Evolutionary conservation across 306 rosid species (phyloP).

Genomic region (Cucurbita ficifolia): DNA sequence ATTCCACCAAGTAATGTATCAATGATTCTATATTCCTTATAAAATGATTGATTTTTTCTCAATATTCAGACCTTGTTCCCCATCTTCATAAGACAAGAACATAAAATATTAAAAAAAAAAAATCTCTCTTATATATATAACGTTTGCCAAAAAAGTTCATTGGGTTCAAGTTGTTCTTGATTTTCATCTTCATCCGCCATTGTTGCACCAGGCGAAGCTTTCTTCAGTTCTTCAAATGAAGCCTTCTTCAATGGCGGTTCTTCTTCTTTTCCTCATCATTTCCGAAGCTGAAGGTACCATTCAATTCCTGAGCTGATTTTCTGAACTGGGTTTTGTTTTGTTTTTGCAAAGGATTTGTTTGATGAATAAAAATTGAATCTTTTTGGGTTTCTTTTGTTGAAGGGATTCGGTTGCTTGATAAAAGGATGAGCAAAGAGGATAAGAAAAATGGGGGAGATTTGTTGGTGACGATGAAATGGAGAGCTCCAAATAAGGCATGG

Average conservation of each 20-base stretch:
- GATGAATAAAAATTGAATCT: neutral
- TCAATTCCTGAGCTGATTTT: neutral
- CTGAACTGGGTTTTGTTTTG: neutral
- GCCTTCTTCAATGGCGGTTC: neutral
- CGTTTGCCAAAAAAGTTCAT: neutral
- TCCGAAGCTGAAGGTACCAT: constrained; percentile 1
- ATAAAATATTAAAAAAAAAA: too few relatives aligned
- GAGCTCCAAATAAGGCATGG: constrained; percentile 14
- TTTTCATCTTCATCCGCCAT: neutral
- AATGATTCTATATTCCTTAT: neutral
- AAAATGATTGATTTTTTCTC: too few relatives aligned
- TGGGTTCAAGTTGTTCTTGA: neutral
- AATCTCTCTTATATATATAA: neutral
- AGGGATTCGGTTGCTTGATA: constrained; percentile 6
- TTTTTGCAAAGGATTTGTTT: neutral
- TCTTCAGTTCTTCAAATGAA: neutral
- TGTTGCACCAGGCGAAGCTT: neutral
- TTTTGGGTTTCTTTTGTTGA: neutral
- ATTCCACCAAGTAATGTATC: neutral
- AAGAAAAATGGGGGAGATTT: constrained; percentile 5
- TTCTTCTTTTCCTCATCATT: neutral
- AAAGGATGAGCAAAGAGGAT: neutral
- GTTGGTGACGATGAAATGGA: constrained; percentile 21
- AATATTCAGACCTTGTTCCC: too few relatives aligned
- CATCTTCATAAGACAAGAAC: too few relatives aligned